Base-by-base conservation (phyloP, 2,329 filamentous ascomycete species). In the Phaeosphaeria sp. region DNA sequence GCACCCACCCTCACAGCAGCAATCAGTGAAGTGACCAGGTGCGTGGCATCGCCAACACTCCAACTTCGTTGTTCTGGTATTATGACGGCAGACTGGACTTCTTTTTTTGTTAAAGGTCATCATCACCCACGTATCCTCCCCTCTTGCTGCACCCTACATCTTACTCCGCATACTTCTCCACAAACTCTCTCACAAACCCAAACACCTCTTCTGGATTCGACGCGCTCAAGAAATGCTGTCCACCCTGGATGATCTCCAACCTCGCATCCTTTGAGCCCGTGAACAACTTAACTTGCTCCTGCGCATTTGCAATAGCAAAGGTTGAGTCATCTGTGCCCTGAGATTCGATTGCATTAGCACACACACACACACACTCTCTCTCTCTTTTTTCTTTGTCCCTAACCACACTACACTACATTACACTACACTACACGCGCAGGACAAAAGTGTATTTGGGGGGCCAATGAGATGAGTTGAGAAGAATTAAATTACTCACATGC, bases 261-360 rank as follows among this genome's bases (percentile, higher is more conserved):
- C 74, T 72, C 6, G 79, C 79, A 59, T 82, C 78, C 3, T 69
- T 68, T 2, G 78, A 79, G 52, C 78, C 78, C 0, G 66, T 75
- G 54, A 86, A 84, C 25, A 81, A 63, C 62, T 79, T 73, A 55
- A 85, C 83, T 62, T 85, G 81, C 59, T 82, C 70, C 59, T 79
- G 60, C 6, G 80, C 80, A 55, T 82, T 82, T 6, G 61, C 66
- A 2, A 79, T 71, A 9, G 69, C 74, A 60, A 80, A 82, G 21
- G 82, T 79, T 36, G 30, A 7, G 11, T 36, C 30, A 13, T 36
- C 30, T 7, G 30, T 36, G 11, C 30, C 30, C 30, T 36, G 11
- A 3, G 8, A 36, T 36, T 13, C 11, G 11, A 13, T 3, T 36
- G 8, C 11, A 36, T 36, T 36, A 36, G 30, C 11, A 36, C 30